These are phyloP conservation scores for Spiromastix sp. DNA, from an alignment of 2,329 filamentous ascomycete species.

Conservation along the genomic window DNA sequence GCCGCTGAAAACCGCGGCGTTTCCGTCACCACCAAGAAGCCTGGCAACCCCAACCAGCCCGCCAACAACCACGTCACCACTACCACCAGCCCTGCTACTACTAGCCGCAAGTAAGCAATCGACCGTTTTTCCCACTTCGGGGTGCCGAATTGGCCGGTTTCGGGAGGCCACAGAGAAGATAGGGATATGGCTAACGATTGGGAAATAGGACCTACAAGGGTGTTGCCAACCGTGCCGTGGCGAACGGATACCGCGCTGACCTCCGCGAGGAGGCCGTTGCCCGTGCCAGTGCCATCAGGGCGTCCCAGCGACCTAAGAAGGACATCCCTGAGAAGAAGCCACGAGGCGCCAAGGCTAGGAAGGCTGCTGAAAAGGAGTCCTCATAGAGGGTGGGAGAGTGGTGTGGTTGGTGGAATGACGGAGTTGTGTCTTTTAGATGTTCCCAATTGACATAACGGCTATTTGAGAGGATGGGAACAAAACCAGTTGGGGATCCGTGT, in stretches of 20 bases:
- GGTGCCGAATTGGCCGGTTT: too few relatives aligned
- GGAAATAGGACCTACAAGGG: conserved; percentile 68
- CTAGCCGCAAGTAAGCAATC: conserved; percentile 62
- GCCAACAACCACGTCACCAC: conserved; percentile 53
- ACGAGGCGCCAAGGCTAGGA: conserved; percentile 67
- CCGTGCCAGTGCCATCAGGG: conserved; percentile 76
- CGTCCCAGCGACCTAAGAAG: conserved; percentile 71
- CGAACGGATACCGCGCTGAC: conserved; percentile 75
- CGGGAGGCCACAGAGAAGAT: conserved; percentile 2
- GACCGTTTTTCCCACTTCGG: too few relatives aligned
- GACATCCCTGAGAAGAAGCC: conserved; percentile 61
- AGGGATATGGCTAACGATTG: neutral
- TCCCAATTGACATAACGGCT: too few relatives aligned
- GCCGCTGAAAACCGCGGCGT: conserved; percentile 69
- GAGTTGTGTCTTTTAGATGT: too few relatives aligned
- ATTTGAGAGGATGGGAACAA: too few relatives aligned
- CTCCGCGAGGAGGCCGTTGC: conserved; percentile 69
- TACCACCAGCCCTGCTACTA: conserved; percentile 61
- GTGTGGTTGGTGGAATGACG: too few relatives aligned
- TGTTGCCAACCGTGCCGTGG: conserved; percentile 72
- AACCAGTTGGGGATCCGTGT: too few relatives aligned
- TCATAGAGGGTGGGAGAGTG: too few relatives aligned
- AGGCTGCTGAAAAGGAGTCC: too few relatives aligned
- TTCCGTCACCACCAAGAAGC: conserved; percentile 76
- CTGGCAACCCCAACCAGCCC: conserved; percentile 61